A percentile compares a stretch with the other conserved stretches of the same genome.
These are phyloP conservation scores for Crithidia mellificae DNA, from an alignment of 208 protist genomes.

Conservation along the genomic window DNA sequence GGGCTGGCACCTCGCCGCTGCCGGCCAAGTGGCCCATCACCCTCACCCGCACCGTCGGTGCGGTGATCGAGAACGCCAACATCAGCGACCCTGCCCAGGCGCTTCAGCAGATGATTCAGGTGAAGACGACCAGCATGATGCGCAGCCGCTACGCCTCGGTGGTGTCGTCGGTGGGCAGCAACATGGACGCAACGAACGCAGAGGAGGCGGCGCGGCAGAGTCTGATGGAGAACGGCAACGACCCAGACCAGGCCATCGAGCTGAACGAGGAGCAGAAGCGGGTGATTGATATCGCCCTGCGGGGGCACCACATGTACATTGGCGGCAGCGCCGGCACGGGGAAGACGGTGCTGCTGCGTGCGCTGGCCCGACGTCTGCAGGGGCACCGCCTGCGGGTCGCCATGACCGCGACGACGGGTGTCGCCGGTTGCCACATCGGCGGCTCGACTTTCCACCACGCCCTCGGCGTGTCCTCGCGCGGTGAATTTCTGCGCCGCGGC, in stretches of 20 bases:
- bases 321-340: constrained; percentile 89
- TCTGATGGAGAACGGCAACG: constrained; percentile 34
- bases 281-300: constrained; percentile 82
- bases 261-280: constrained; percentile 86
- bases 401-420: constrained; percentile 89
- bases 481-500: constrained; percentile 80
- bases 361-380: constrained; percentile 70
- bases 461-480: constrained; percentile 71
- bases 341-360: constrained; percentile 85
- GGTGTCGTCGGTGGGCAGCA: constrained; percentile 45
- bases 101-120: constrained; percentile 78
- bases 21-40: constrained; percentile 75
- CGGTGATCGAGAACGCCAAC: constrained; percentile 55
- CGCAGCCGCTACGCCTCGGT: constrained; percentile 77
- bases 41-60: constrained; percentile 56
- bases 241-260: constrained; percentile 45
- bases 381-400: constrained; percentile 80
- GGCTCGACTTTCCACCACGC: constrained; percentile 92
- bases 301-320: constrained; percentile 86
- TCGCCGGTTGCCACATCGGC: constrained; percentile 90
- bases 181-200: constrained; percentile 25
- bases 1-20: constrained; percentile 52
- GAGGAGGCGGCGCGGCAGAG: constrained; percentile 10
- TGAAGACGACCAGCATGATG: constrained; percentile 78
- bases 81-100: constrained; percentile 77